A percentile compares a stretch with the other conserved stretches of the same genome.
phyloP scores from a whole-genome alignment of 2,329 filamentous ascomycete species.

The Colletotrichum tropicale region DNA sequence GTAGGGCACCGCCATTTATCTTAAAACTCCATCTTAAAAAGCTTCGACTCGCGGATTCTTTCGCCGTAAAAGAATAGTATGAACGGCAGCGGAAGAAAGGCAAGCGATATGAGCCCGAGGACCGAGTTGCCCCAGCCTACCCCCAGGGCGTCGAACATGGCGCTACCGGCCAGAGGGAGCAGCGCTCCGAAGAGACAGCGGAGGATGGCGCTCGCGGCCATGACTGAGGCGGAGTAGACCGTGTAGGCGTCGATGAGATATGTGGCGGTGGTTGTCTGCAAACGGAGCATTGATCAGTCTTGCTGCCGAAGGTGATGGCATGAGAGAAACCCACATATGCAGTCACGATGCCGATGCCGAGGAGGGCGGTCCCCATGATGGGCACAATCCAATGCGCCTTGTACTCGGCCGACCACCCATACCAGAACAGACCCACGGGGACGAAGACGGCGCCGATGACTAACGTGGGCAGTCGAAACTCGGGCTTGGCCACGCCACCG shows the following conservation, averaged over 20 bases:
- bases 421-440: slow-evolving; percentile 56
- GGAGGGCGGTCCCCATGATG: slow-evolving; percentile 58
- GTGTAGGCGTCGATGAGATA: slow-evolving; percentile 61
- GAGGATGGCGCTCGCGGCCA: slow-evolving; percentile 68
- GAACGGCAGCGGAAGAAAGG: slow-evolving; percentile 49
- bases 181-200: slow-evolving; percentile 53
- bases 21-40: neutral
- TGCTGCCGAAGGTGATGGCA: neutral
- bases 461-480: slow-evolving; percentile 25
- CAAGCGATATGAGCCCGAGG: slow-evolving; percentile 47
- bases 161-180: slow-evolving; percentile 53
- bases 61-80: slow-evolving; percentile 51
- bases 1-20: too few species aligned
- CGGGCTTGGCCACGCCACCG: slow-evolving; percentile 21
- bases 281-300: neutral
- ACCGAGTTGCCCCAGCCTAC: slow-evolving; percentile 57
- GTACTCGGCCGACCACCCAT: slow-evolving; percentile 61
- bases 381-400: slow-evolving; percentile 62
- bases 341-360: slow-evolving; percentile 45
- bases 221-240: slow-evolving; percentile 64
- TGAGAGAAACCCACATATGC: neutral
- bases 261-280: slow-evolving; percentile 30
- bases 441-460: slow-evolving; percentile 21
- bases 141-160: slow-evolving; percentile 55
- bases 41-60: neutral